These are phyloP conservation scores for Backusella circina DNA, from an alignment of 192 early-diverging fungal genomes.

Conservation along the genomic window DNA sequence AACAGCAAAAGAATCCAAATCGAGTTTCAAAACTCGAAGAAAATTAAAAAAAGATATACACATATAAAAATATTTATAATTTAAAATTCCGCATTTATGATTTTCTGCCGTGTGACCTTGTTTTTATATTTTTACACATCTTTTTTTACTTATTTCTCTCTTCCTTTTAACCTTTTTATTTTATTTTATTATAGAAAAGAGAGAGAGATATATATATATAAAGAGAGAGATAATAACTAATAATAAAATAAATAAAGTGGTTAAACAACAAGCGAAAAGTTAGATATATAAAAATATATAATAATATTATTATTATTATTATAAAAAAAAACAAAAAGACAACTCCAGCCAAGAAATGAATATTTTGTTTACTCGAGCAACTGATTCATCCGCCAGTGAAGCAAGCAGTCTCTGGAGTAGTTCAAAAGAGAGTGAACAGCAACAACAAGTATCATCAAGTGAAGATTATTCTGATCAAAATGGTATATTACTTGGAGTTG, in stretches of 20 bases:
- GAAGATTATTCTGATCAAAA: constrained; percentile 4
- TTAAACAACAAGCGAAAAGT: background rate
- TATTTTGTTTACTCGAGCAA: background rate
- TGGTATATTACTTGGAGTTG: background rate
- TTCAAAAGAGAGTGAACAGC: background rate
- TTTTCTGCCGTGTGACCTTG: too few species aligned
- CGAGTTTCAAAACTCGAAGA: constrained; percentile 18
- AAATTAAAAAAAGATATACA: background rate
- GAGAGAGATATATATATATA: too few species aligned
- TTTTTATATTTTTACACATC: too few species aligned
- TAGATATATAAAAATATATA: background rate
- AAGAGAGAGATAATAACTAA: background rate
- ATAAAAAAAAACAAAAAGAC: background rate
- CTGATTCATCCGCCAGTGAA: background rate
- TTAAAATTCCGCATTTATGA: too few species aligned
- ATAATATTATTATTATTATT: background rate
- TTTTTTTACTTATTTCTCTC: background rate
- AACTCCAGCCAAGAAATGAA: background rate
- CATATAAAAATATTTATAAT: too few species aligned
- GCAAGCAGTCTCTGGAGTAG: background rate
- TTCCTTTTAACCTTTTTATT: background rate
- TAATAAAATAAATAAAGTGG: background rate
- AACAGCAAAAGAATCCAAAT: background rate
- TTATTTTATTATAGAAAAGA: background rate
- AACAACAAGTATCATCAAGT: background rate